A percentile compares a stretch with the other conserved stretches of the same genome.
Evolutionary conservation across 1,284 basidiomycete genomes (phyloP).

Genomic region (Sporisorium exsertum): DNA sequence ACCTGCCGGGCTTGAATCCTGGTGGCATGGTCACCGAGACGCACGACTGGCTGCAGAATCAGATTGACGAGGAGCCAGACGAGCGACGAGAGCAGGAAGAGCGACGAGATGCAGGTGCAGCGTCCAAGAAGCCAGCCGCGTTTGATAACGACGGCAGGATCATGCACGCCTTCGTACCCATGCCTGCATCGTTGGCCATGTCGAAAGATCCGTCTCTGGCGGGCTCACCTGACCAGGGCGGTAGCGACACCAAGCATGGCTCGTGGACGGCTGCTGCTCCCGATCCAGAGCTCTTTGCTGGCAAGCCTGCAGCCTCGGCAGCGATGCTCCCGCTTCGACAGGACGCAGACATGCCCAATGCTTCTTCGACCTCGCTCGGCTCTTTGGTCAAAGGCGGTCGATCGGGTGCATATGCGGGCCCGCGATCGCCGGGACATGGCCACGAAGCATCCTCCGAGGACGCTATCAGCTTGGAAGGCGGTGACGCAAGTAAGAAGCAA

Average conservation of each 20-base stretch:
- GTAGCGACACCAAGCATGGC: constrained; percentile 39
- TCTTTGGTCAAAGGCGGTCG: constrained; percentile 21
- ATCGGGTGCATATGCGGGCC: constrained; percentile 23
- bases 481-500: constrained; percentile 19
- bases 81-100: constrained; percentile 5
- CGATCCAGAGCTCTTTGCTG: constrained; percentile 16
- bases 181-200: constrained; percentile 28
- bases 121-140: constrained; percentile 6
- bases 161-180: constrained; percentile 31
- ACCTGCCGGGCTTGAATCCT: constrained; percentile 8
- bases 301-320: constrained; percentile 9
- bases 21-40: constrained; percentile 21
- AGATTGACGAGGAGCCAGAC: constrained; percentile 23
- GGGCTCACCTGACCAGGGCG: constrained; percentile 22
- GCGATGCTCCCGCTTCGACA: constrained; percentile 9
- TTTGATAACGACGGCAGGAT: constrained; percentile 22
- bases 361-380: constrained; percentile 26
- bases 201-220: constrained; percentile 18
- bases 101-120: not conserved
- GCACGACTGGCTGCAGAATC: constrained; percentile 17
- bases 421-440: constrained; percentile 20
- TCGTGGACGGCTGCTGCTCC: constrained; percentile 31
- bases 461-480: constrained; percentile 22
- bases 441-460: constrained; percentile 35
- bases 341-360: constrained; percentile 11